These are phyloP conservation scores for Postia placenta DNA, from an alignment of 768 basidiomycete genomes.

Conservation along the genomic window DNA sequence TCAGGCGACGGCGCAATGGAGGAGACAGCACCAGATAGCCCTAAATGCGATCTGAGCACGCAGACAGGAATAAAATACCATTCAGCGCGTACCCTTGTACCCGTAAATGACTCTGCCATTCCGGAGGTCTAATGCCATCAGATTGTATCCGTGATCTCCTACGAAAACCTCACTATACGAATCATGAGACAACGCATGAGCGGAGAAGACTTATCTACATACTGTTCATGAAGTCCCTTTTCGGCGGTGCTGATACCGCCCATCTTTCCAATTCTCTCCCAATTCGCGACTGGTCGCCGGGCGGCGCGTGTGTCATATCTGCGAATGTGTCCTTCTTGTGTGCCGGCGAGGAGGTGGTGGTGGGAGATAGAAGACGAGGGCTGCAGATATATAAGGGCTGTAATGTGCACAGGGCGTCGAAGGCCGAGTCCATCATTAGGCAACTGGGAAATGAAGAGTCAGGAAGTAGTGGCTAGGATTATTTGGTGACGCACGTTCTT, in stretches of 20 bases:
- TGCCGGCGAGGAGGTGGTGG: conserved; percentile 63
- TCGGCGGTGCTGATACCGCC: conserved; percentile 58
- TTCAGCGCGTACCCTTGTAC: conserved; percentile 49
- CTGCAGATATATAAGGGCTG: conserved; percentile 55
- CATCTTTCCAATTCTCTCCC: conserved; percentile 51
- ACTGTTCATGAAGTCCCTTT: conserved; percentile 62
- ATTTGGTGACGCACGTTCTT: conserved; percentile 53
- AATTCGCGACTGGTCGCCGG: conserved; percentile 62
- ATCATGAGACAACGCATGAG: background rate
- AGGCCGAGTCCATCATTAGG: conserved; percentile 72
- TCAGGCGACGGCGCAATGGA: conserved; percentile 54
- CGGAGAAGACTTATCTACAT: conserved; percentile 23
- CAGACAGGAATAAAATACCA: background rate
- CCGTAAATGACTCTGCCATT: conserved; percentile 58
- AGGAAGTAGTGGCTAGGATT: too few relatives aligned
- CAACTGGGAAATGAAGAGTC: conserved; percentile 32
- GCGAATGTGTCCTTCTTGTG: conserved; percentile 65
- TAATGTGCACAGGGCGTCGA: conserved; percentile 74
- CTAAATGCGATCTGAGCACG: conserved; percentile 27
- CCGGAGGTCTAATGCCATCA: conserved; percentile 65
- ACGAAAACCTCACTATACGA: conserved; percentile 52
- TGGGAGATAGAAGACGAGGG: conserved; percentile 27
- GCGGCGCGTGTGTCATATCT: conserved; percentile 73
- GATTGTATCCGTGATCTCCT: conserved; percentile 56
- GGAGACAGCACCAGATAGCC: conserved; percentile 63